phyloP scores from a whole-genome alignment of 495 filamentous ascomycete genomes.

The Chaetomidium leptoderma region DNA sequence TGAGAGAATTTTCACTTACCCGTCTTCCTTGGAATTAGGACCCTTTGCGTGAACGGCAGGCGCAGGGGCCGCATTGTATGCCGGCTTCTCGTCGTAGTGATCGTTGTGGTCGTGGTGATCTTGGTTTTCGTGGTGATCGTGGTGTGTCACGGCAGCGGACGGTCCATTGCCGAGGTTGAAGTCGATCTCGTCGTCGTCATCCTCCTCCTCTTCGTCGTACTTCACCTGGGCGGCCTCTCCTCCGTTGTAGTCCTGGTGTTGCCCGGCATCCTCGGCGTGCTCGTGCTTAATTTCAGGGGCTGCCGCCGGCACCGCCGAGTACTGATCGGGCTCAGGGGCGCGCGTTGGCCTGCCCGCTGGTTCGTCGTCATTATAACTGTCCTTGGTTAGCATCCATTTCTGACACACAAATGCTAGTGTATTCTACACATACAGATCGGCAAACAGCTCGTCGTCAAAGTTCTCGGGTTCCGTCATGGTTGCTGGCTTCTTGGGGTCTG shows the following conservation, averaged over 20 bases:
- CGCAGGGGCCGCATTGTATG: slow-evolving; percentile 28
- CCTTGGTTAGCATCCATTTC: slow-evolving; percentile 13
- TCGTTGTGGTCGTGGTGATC: slow-evolving; percentile 26
- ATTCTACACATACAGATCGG: slow-evolving; percentile 87
- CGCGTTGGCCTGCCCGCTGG: slow-evolving; percentile 42
- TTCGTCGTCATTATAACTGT: slow-evolving; percentile 86
- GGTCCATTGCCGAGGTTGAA: slow-evolving; percentile 50
- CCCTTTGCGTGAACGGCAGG: slow-evolving; percentile 35
- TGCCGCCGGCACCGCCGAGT: slow-evolving; percentile 26
- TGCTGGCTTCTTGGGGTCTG: slow-evolving; percentile 10
- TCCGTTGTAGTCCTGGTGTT: slow-evolving; percentile 31
- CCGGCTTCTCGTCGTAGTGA: slow-evolving; percentile 20
- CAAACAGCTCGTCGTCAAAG: slow-evolving; percentile 96
- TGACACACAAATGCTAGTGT: too few relatives aligned
- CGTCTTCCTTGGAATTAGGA: slow-evolving; percentile 90
- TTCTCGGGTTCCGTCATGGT: slow-evolving; percentile 85
- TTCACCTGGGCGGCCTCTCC: slow-evolving; percentile 45
- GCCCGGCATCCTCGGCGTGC: slow-evolving; percentile 38
- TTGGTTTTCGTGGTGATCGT: slow-evolving; percentile 31
- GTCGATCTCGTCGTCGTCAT: slow-evolving; percentile 66
- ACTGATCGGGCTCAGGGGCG: slow-evolving; percentile 32
- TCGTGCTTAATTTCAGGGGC: slow-evolving; percentile 46
- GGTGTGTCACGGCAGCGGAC: slow-evolving; percentile 32
- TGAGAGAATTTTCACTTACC: slow-evolving; percentile 66
- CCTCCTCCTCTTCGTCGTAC: slow-evolving; percentile 57